These are phyloP conservation scores for Kazachstania bromeliacearum DNA, from an alignment of 805 yeast species.

Conservation along the genomic window DNA sequence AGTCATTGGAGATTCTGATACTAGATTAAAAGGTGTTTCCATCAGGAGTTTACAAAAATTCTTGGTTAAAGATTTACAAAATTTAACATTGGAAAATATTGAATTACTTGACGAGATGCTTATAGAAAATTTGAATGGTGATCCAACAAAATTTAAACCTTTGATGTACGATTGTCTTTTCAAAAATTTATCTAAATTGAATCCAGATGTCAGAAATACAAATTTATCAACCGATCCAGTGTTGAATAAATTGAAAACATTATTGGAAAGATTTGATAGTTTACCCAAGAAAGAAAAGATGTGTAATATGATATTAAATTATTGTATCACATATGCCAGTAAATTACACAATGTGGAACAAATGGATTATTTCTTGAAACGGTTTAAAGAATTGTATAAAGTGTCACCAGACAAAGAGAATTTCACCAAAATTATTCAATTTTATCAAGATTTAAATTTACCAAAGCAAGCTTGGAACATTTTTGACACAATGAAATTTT, in stretches of 20 bases:
- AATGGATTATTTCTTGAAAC: constrained; percentile 22
- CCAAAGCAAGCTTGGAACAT: constrained; percentile 51
- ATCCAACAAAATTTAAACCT: constrained; percentile 7
- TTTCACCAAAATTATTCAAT: constrained; percentile 24
- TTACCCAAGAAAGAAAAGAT: neutral
- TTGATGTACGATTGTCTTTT: constrained; percentile 23
- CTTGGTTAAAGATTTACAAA: constrained; percentile 7
- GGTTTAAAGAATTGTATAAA: constrained; percentile 17
- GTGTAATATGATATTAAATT: constrained; percentile 11
- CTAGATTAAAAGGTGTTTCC: constrained; percentile 10
- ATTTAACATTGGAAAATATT: constrained; percentile 19
- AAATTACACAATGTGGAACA: constrained; percentile 13
- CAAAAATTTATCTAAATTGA: constrained; percentile 12
- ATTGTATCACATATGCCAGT: constrained; percentile 19
- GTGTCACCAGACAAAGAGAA: constrained; percentile 23
- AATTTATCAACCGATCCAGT: constrained; percentile 7
- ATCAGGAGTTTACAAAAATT: constrained; percentile 5
- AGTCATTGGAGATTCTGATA: constrained; percentile 10
- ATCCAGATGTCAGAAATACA: constrained; percentile 1
- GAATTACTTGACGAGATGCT: constrained; percentile 22
- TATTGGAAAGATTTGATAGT: neutral
- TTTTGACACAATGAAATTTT: constrained; percentile 80
- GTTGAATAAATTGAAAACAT: constrained; percentile 12
- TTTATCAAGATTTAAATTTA: constrained; percentile 13
- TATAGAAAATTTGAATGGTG: constrained; percentile 9